A percentile compares a stretch with the other conserved stretches of the same genome.
These are phyloP conservation scores for Fomitopsis pulvina DNA, from an alignment of 768 basidiomycete species.

Conservation along the genomic window DNA sequence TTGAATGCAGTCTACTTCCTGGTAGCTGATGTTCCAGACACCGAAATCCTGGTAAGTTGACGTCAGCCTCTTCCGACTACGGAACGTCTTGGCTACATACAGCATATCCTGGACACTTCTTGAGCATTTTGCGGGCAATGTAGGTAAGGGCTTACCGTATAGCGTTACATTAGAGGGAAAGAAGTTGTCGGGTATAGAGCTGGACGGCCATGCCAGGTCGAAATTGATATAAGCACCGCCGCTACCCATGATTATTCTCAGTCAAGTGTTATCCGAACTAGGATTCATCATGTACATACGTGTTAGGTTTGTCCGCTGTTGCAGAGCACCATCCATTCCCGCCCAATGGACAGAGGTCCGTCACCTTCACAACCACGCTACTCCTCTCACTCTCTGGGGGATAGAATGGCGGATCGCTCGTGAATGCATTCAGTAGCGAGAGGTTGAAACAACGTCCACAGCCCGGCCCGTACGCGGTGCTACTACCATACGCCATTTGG, in stretches of 20 bases:
- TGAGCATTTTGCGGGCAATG: neutral
- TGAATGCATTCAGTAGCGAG: slow-evolving; percentile 64
- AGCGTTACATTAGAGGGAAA: slow-evolving; percentile 64
- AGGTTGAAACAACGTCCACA: slow-evolving; percentile 80
- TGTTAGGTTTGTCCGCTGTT: slow-evolving; percentile 51
- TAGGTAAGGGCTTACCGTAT: slow-evolving; percentile 47
- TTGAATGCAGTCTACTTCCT: slow-evolving; percentile 50
- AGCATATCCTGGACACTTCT: slow-evolving; percentile 27
- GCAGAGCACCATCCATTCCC: slow-evolving; percentile 65
- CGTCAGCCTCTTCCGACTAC: neutral
- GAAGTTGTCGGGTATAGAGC: slow-evolving; percentile 58
- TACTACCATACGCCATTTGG: slow-evolving; percentile 76
- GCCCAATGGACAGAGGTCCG: slow-evolving; percentile 70
- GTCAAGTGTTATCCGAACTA: neutral
- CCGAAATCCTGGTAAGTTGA: slow-evolving; percentile 56
- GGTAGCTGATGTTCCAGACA: slow-evolving; percentile 77
- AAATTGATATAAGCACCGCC: slow-evolving; percentile 72
- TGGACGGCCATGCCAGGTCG: slow-evolving; percentile 74
- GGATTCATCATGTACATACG: slow-evolving; percentile 34
- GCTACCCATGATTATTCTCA: slow-evolving; percentile 32
- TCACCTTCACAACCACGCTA: slow-evolving; percentile 69
- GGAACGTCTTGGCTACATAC: slow-evolving; percentile 19
- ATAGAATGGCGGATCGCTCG: slow-evolving; percentile 61
- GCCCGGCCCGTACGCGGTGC: slow-evolving; percentile 59
- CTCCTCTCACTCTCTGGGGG: slow-evolving; percentile 43